These are phyloP conservation scores for Solanum aculeatissimum DNA, from an alignment of 305 asterid genomes.

Conservation along the genomic window DNA sequence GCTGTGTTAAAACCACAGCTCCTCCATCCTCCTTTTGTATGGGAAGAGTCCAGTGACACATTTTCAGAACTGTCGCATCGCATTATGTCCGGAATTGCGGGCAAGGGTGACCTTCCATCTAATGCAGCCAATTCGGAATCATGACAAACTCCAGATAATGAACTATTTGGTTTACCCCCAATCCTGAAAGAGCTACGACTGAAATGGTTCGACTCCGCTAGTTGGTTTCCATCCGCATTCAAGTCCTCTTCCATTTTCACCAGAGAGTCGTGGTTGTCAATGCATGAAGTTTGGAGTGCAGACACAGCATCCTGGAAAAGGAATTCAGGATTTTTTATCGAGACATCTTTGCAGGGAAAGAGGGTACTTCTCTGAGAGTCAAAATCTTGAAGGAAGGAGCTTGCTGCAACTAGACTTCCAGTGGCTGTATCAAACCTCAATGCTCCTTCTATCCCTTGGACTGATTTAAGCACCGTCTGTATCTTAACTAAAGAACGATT, in stretches of 20 bases:
- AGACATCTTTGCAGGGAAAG: slow-evolving; percentile 6
- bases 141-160: slow-evolving; percentile 1
- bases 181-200: not conserved
- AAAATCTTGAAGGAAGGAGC: slow-evolving; percentile 29
- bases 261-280: slow-evolving; percentile 14
- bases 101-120: slow-evolving; percentile 17
- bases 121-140: slow-evolving; percentile 23
- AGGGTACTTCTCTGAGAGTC: slow-evolving; percentile 12
- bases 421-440: slow-evolving; percentile 46
- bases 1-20: slow-evolving; percentile 1
- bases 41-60: slow-evolving; percentile 18
- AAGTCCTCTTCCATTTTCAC: slow-evolving; percentile 52
- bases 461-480: slow-evolving; percentile 68
- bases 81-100: slow-evolving; percentile 12
- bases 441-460: slow-evolving; percentile 71
- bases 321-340: slow-evolving; percentile 10
- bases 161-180: slow-evolving; percentile 2
- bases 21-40: slow-evolving; percentile 6
- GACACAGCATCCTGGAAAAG: slow-evolving; percentile 10
- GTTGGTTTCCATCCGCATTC: slow-evolving; percentile 15
- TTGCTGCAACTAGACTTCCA: slow-evolving; percentile 40
- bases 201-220: not conserved
- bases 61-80: slow-evolving; percentile 21
- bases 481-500: slow-evolving; percentile 75
- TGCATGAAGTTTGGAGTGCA: slow-evolving; percentile 16